A percentile compares a stretch with the other conserved stretches of the same genome.
Evolutionary conservation across 192 early-diverging fungal genomes (phyloP).

Genomic region (Backusella mclennaniae): DNA sequence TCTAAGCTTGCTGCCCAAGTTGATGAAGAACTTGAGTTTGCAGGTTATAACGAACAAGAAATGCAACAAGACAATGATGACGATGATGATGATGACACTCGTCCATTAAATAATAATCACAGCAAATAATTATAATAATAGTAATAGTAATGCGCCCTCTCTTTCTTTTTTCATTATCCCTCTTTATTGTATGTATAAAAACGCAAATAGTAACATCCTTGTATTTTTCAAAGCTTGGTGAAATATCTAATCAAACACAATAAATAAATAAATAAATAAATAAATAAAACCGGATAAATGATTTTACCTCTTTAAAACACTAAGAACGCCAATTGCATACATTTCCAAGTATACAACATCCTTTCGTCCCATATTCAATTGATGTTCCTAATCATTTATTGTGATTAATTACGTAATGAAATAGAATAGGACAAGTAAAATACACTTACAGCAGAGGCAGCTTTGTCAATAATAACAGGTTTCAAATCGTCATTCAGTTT

Average conservation of each 20-base stretch:
- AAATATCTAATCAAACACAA: background rate
- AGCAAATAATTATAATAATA: background rate
- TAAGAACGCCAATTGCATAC: constrained; percentile 91
- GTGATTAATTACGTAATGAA: background rate
- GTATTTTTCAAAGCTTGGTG: background rate
- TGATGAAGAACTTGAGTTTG: constrained; percentile 8
- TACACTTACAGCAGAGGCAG: constrained; percentile 70
- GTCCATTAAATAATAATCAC: background rate
- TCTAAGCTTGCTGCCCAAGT: constrained; percentile 7
- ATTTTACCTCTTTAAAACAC: constrained; percentile 77
- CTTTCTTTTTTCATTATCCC: no score
- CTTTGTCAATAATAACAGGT: constrained; percentile 63
- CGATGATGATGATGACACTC: background rate
- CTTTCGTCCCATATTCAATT: constrained; percentile 83
- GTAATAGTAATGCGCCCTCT: background rate
- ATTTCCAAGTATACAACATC: constrained; percentile 95
- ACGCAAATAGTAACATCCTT: background rate
- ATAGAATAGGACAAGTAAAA: background rate
- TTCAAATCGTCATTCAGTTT: constrained; percentile 69
- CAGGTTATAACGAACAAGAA: constrained; percentile 8
- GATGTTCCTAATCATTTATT: constrained; percentile 61
- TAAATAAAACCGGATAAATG: background rate
- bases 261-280: background rate
- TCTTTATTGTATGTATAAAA: constrained; percentile 5
- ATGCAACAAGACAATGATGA: background rate